phyloP scores from a whole-genome alignment of 2,329 filamentous ascomycete species.

The Fusarium praegraminearum region DNA sequence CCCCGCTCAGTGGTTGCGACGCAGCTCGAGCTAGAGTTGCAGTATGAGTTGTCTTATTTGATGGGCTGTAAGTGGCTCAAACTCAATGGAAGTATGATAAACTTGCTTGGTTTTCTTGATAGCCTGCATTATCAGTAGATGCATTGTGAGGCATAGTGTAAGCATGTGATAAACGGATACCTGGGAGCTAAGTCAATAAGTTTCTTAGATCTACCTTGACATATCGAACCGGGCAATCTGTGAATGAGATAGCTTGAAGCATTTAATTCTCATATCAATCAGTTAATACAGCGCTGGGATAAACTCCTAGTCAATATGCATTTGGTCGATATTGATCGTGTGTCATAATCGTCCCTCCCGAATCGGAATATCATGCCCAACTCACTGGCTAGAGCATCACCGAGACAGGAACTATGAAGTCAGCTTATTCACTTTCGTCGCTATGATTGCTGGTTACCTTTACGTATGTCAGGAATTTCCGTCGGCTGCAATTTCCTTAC shows the following conservation, averaged over 20 bases:
- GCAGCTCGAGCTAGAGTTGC: not conserved
- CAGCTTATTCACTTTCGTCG: not conserved
- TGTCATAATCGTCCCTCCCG: not conserved
- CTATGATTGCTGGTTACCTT: not conserved
- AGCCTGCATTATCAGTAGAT: not conserved
- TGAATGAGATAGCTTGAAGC: not conserved
- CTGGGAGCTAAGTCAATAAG: not conserved
- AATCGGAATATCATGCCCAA: not conserved
- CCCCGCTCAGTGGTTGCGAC: not conserved
- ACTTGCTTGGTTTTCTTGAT: not conserved
- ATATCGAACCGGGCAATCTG: too few species aligned
- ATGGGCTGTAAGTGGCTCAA: not conserved
- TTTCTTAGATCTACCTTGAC: not conserved
- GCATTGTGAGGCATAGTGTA: not conserved
- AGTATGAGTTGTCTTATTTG: not conserved
- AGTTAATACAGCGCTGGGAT: too few species aligned
- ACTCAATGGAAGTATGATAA: not conserved
- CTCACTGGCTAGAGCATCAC: not conserved
- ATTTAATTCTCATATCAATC: not conserved
- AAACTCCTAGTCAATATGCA: not conserved
- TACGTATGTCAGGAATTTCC: not conserved
- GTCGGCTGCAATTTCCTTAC: not conserved
- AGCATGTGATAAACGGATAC: not conserved
- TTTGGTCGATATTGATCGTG: not conserved
- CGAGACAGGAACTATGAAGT: not conserved